Evolutionary conservation across 192 early-diverging fungal species (phyloP).

Genomic region (Coemansia sp.): DNA sequence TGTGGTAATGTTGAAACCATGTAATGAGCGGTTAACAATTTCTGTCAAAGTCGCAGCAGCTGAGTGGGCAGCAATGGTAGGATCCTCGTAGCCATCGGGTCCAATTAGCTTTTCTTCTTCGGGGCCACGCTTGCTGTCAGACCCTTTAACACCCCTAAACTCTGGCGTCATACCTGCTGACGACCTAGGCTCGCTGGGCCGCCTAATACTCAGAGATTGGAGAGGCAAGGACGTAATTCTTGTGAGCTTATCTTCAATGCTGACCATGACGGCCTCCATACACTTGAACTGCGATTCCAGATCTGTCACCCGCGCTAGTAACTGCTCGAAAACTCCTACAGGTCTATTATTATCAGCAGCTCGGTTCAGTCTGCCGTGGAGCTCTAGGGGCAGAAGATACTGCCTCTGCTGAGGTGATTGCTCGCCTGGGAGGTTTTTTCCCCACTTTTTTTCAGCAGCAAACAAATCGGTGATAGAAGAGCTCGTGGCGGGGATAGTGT

Average conservation of each 20-base stretch:
- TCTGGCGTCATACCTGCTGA: slow-evolving; percentile 18
- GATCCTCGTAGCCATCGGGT: slow-evolving; percentile 4
- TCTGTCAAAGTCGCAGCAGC: slow-evolving; percentile 14
- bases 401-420: neutral
- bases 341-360: neutral
- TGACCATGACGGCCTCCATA: slow-evolving; percentile 36
- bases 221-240: slow-evolving; percentile 10
- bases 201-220: slow-evolving; percentile 19
- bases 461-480: neutral
- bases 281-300: slow-evolving; percentile 41
- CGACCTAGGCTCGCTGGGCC: slow-evolving; percentile 2
- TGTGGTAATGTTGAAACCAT: slow-evolving; percentile 19
- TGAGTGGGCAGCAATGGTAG: slow-evolving; percentile 5
- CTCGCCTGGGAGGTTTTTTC: neutral
- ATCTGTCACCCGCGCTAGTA: slow-evolving; percentile 28
- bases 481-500: neutral
- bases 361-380: neutral
- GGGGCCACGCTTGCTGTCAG: neutral
- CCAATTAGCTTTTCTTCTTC: neutral
- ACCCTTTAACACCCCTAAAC: slow-evolving; percentile 4
- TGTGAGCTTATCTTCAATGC: slow-evolving; percentile 33
- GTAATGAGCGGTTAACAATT: slow-evolving; percentile 9
- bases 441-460: neutral
- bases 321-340: neutral
- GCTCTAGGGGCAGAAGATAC: neutral